phyloP scores from a whole-genome alignment of 2,329 filamentous ascomycete species.

The Fusarium tricinctum region DNA sequence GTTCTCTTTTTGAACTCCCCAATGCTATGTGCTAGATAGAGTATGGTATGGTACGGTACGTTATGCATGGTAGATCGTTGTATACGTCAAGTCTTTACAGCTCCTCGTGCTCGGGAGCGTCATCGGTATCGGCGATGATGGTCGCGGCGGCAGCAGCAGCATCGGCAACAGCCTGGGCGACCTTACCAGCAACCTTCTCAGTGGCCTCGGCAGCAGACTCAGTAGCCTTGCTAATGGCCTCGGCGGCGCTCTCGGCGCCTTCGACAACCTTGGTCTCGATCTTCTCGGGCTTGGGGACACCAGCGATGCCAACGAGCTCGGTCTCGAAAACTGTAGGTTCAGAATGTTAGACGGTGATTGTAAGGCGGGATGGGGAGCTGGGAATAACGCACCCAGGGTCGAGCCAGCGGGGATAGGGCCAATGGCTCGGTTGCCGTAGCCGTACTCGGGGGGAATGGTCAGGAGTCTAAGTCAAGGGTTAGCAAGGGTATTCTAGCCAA shows the following conservation, averaged over 20 bases:
- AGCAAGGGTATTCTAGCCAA: constrained; percentile 21
- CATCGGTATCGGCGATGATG: constrained; percentile 67
- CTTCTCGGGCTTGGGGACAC: constrained; percentile 67
- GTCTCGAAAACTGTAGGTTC: constrained; percentile 82
- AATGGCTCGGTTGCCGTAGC: constrained; percentile 81
- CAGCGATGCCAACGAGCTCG: constrained; percentile 86
- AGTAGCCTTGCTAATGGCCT: constrained; percentile 54
- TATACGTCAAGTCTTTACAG: constrained; percentile 57
- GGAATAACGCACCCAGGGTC: constrained; percentile 73
- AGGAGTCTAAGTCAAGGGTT: constrained; percentile 68
- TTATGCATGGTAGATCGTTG: constrained; percentile 28
- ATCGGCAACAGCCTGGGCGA: constrained; percentile 61
- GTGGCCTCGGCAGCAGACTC: constrained; percentile 55
- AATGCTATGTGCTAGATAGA: constrained; percentile 17
- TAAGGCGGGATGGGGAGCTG: constrained; percentile 24
- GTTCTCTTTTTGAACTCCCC: constrained; percentile 16
- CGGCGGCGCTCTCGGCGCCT: constrained; percentile 46
- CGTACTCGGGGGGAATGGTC: constrained; percentile 88
- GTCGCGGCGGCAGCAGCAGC: constrained; percentile 68
- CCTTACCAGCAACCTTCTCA: constrained; percentile 60
- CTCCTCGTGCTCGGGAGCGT: constrained; percentile 71
- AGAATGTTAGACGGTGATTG: constrained; percentile 31
- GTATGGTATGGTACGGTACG: constrained; percentile 14
- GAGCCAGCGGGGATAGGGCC: constrained; percentile 87
- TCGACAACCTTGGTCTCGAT: constrained; percentile 48